Conservation (phyloP, 75 land plant species). For the Picea sitchensis region DNA sequence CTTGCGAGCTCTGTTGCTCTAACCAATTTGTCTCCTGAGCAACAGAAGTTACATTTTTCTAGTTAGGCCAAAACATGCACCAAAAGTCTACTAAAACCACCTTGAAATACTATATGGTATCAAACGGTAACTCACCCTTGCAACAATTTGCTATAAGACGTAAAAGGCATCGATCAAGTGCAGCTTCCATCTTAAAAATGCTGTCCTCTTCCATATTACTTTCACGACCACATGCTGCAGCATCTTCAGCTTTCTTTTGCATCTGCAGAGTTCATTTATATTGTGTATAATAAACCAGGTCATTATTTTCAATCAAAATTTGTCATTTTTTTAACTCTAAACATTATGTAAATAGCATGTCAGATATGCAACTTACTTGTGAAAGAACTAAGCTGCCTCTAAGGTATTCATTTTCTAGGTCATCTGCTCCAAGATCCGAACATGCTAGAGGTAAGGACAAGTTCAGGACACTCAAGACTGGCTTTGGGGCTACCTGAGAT, state of each 20-base stretch:
- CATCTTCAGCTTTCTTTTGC: conserved; percentile 53
- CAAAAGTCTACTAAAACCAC: neutral
- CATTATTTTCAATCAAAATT: neutral
- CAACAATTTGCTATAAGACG: conserved; percentile 88
- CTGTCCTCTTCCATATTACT: conserved; percentile 57
- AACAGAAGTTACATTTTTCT: neutral
- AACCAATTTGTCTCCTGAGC: conserved; percentile 87
- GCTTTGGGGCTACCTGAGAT: conserved; percentile 79
- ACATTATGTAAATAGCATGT: neutral
- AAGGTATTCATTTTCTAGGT: conserved; percentile 81
- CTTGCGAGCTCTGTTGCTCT: conserved; percentile 86
- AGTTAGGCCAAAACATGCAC: neutral
- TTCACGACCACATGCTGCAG: conserved; percentile 47
- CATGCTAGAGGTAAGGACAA: conserved; percentile 74
- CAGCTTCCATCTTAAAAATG: conserved; percentile 69
- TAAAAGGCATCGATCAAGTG: conserved; percentile 81
- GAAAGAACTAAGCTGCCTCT: conserved; percentile 53
- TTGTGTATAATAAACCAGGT: neutral
- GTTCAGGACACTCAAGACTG: conserved; percentile 68
- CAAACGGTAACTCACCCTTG: conserved; percentile 50
- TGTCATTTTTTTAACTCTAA: conserved; percentile 7
- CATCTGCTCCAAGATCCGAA: conserved; percentile 92
- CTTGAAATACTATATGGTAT: neutral
- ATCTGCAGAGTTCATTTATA: conserved; percentile 33
- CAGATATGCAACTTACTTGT: conserved; percentile 40